phyloP scores from a whole-genome alignment of 1,284 basidiomycete species.

The Anthracocystis walkeri region DNA sequence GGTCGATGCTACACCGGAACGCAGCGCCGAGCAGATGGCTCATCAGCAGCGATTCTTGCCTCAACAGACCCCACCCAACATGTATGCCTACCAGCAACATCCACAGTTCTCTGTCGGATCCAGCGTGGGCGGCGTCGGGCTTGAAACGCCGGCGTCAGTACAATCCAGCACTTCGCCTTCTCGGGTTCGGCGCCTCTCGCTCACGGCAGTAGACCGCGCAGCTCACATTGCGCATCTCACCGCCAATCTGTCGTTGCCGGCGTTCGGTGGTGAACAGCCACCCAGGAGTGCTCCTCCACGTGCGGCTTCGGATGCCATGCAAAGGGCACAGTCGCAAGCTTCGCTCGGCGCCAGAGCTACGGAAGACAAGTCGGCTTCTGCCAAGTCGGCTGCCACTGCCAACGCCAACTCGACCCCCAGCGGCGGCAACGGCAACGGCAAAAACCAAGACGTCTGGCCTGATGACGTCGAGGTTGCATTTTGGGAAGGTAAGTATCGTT shows the following conservation, averaged over 20 bases:
- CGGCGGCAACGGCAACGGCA: conserved; percentile 46
- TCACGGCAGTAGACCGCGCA: conserved; percentile 36
- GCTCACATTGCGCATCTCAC: conserved; percentile 54
- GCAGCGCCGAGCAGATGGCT: conserved; percentile 30
- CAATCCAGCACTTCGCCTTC: conserved; percentile 41
- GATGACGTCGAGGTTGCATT: conserved; percentile 71
- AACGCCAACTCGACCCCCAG: conserved; percentile 20
- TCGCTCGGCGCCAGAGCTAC: conserved; percentile 5
- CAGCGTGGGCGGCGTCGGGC: conserved; percentile 29
- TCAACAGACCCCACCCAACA: conserved; percentile 57
- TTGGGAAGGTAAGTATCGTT: conserved; percentile 66
- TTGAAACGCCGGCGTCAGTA: conserved; percentile 49
- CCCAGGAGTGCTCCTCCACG: conserved; percentile 51
- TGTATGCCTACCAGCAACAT: conserved; percentile 47
- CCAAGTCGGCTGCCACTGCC: conserved; percentile 13
- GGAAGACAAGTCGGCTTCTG: background rate
- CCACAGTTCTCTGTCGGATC: conserved; percentile 50
- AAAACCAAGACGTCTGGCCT: conserved; percentile 71
- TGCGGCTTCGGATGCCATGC: conserved; percentile 53
- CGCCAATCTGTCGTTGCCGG: conserved; percentile 47
- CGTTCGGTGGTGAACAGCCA: conserved; percentile 29
- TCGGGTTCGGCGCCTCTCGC: conserved; percentile 41
- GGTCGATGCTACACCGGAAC: conserved; percentile 41
- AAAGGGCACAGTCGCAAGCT: conserved; percentile 39
- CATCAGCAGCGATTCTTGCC: conserved; percentile 39